Evolutionary conservation across 176 grass and related monocot genomes (phyloP).

Genomic region (Tillandsia fasciculata): DNA sequence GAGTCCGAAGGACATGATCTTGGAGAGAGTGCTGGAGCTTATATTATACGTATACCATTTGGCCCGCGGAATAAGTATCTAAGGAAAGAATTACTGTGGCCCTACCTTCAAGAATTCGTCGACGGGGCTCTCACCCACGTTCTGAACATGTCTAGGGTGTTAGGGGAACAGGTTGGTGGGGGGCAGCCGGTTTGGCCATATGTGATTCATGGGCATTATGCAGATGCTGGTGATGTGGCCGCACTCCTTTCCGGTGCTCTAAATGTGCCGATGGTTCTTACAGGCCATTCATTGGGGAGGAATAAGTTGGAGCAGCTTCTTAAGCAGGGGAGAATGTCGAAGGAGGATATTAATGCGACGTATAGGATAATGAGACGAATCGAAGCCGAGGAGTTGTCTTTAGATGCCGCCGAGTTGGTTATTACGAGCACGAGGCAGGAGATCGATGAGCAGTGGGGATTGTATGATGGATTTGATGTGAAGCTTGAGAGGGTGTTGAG

Average conservation of each 20-base stretch:
- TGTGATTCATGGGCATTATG: slow-evolving; percentile 91
- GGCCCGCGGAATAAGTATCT: slow-evolving; percentile 65
- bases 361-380: slow-evolving; percentile 98
- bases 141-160: slow-evolving; percentile 84
- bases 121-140: slow-evolving; percentile 81
- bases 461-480: slow-evolving; percentile 91
- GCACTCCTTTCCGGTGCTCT: slow-evolving; percentile 76
- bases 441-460: slow-evolving; percentile 96
- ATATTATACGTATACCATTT: slow-evolving; percentile 82
- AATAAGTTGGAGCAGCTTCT: slow-evolving; percentile 92
- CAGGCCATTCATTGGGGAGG: slow-evolving; percentile 85
- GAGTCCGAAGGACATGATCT: slow-evolving; percentile 42
- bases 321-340: slow-evolving; percentile 77
- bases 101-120: slow-evolving; percentile 84
- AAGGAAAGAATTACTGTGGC: slow-evolving; percentile 78
- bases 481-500: slow-evolving; percentile 75
- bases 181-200: slow-evolving; percentile 78
- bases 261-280: slow-evolving; percentile 97
- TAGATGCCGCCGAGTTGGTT: slow-evolving; percentile 83
- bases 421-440: slow-evolving; percentile 96
- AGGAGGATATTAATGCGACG: slow-evolving; percentile 72
- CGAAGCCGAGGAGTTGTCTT: slow-evolving; percentile 75
- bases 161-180: slow-evolving; percentile 70
- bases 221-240: slow-evolving; percentile 88
- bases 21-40: slow-evolving; percentile 75